Evolutionary conservation across 1,139 yeast species (phyloP).

Genomic region (Yamadazyma sp.): DNA sequence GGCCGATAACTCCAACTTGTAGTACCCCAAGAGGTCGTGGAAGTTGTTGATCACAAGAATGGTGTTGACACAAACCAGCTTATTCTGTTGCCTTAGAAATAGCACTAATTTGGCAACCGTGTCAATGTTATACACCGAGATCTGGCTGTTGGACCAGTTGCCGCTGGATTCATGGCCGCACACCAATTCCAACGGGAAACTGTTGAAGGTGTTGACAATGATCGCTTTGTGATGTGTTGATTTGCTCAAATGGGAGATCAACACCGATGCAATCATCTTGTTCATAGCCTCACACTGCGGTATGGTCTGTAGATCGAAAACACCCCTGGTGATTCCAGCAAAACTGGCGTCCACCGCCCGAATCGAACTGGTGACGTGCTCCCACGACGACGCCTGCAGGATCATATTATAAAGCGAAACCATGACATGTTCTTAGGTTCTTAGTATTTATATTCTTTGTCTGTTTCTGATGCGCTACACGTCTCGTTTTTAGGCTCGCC

Average conservation of each 20-base stretch:
- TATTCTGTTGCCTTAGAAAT: slow-evolving; percentile 15
- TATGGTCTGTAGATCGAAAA: slow-evolving; percentile 40
- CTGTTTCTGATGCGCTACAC: background rate
- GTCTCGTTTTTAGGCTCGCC: background rate
- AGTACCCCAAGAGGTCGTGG: slow-evolving; percentile 38
- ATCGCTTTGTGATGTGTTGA: slow-evolving; percentile 20
- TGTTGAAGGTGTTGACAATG: slow-evolving; percentile 31
- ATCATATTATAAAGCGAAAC: slow-evolving; percentile 16
- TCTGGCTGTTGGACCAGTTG: slow-evolving; percentile 17
- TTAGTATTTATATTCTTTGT: background rate
- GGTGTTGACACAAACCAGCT: slow-evolving; percentile 4
- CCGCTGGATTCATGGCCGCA: background rate
- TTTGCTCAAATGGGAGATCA: slow-evolving; percentile 28
- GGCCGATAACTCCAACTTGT: slow-evolving; percentile 34
- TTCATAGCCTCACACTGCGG: slow-evolving; percentile 31
- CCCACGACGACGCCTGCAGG: slow-evolving; percentile 4
- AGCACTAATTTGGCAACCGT: slow-evolving; percentile 31
- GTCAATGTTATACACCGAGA: slow-evolving; percentile 21
- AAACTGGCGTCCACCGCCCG: slow-evolving; percentile 16
- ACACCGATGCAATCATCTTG: slow-evolving; percentile 22
- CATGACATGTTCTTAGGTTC: slow-evolving; percentile 9
- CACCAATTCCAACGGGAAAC: slow-evolving; percentile 24
- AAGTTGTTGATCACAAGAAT: slow-evolving; percentile 32
- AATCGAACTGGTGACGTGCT: slow-evolving; percentile 12
- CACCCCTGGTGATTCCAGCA: slow-evolving; percentile 8